Conservation (phyloP, 768 basidiomycete genomes). For the Termitomyces sp. region DNA sequence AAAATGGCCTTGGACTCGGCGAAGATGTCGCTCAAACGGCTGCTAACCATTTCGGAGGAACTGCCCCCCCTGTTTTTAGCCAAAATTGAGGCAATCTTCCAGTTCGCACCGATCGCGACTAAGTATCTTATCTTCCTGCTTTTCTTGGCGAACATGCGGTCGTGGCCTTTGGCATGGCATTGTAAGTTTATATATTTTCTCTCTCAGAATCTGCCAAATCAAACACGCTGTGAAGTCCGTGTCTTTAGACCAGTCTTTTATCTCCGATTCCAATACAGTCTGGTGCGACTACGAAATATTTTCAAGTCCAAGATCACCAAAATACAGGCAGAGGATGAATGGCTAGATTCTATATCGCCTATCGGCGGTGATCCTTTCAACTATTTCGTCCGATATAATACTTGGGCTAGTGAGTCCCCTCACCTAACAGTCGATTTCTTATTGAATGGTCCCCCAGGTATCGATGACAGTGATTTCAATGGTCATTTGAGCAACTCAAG, state of each 20-base stretch:
- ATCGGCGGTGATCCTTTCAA: slow-evolving; percentile 56
- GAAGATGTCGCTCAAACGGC: slow-evolving; percentile 3
- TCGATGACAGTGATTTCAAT: slow-evolving; percentile 73
- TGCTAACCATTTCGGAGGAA: neutral
- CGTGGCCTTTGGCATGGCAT: slow-evolving; percentile 66
- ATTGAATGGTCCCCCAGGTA: slow-evolving; percentile 27
- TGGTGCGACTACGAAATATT: slow-evolving; percentile 27
- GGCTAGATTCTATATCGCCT: slow-evolving; percentile 42
- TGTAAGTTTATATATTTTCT: slow-evolving; percentile 33
- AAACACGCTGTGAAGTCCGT: slow-evolving; percentile 31
- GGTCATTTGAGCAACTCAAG: slow-evolving; percentile 77
- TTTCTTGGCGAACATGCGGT: slow-evolving; percentile 53
- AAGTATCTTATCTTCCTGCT: slow-evolving; percentile 43
- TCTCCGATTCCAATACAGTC: slow-evolving; percentile 25
- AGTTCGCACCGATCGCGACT: slow-evolving; percentile 12
- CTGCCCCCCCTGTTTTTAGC: slow-evolving; percentile 3
- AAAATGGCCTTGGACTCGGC: slow-evolving; percentile 5
- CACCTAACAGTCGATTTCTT: neutral
- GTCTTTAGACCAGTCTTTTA: slow-evolving; percentile 44
- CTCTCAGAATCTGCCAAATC: neutral
- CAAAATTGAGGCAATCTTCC: slow-evolving; percentile 4
- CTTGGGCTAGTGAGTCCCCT: slow-evolving; percentile 53
- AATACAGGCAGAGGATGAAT: slow-evolving; percentile 29
- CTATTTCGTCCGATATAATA: slow-evolving; percentile 29
- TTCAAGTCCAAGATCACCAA: slow-evolving; percentile 29